Base-by-base conservation (phyloP, 371 early-diverging fungal species). In the Apophysomyces elegans region DNA sequence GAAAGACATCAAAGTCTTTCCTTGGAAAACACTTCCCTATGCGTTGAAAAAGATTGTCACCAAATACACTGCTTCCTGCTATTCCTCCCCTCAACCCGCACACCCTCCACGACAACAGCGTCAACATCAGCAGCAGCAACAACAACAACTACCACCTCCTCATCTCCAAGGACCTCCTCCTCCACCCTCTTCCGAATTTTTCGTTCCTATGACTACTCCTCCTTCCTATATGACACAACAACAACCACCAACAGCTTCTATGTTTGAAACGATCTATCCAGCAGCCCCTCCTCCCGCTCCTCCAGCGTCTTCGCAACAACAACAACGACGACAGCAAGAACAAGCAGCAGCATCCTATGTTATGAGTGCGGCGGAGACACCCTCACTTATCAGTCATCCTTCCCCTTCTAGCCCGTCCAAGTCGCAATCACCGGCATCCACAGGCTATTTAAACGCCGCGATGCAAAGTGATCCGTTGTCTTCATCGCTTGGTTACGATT, bases 1-100 rank as follows among this genome's bases (percentile, higher is more conserved):
- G 71, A 94, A 94, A 70, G 93, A 93, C 63, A 87, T 94, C 73
- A 92, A 92, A 68, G 92, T 92, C 0, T 94, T 92, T 74, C 84
- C 83, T 4, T 94, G 94, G 94, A 76, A 78, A 58, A 84, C 85
- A 0, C 67, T 93, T 14, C 85, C 86, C 0, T 77, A 77, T 13
- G 91, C 90, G 0, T 81, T 92, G 11, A 85, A 88, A 57, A 92
- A 92, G 71, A 91, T 93, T 58, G 85, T 92, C 9, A 78, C 85
- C 69, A 92, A 91, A 74, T 88, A 85, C 61, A 85, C 84, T 36
- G 62, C 63, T 14, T 47, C 62, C 18, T 67, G 56, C 46, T 62
- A 57, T 26, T 12, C 50, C 36, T 50, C 47, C 32, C 32, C 32
- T 26, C 32, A 26, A 26, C 2, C 32, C 32, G 32, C 1, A 26